Percentiles rank a stretch among this genome's conserved stretches.
Conservation (phyloP, 768 basidiomycete species). For the Termitomyces sp. region DNA sequence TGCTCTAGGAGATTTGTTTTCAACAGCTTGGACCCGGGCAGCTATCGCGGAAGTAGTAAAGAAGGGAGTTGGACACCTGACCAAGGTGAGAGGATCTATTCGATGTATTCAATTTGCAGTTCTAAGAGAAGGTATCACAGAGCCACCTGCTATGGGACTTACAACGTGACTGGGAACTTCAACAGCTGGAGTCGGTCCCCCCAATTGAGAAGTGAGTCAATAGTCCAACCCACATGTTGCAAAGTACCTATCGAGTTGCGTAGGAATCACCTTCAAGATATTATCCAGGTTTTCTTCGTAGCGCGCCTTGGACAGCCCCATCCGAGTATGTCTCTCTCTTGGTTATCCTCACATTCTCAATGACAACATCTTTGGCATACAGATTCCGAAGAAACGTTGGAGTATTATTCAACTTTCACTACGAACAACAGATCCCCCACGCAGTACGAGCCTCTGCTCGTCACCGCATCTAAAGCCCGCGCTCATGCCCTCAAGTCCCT, state of each 20-base stretch:
- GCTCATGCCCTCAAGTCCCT: constrained; percentile 58
- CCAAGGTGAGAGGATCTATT: constrained; percentile 42
- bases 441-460: constrained; percentile 77
- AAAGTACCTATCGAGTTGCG: constrained; percentile 30
- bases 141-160: constrained; percentile 70
- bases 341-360: not conserved
- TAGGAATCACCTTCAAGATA: constrained; percentile 35
- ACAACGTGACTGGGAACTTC: constrained; percentile 74
- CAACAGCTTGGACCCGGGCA: constrained; percentile 57
- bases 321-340: constrained; percentile 46
- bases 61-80: constrained; percentile 61
- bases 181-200: constrained; percentile 51
- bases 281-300: constrained; percentile 60
- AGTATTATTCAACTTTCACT: constrained; percentile 87
- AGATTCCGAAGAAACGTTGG: constrained; percentile 82
- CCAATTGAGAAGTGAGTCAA: constrained; percentile 43
- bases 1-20: constrained; percentile 58
- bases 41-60: constrained; percentile 53
- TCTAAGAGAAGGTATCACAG: constrained; percentile 34
- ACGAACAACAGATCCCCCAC: constrained; percentile 69
- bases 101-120: not conserved
- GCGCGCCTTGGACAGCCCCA: constrained; percentile 75
- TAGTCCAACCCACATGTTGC: constrained; percentile 1
- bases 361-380: constrained; percentile 3
- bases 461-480: constrained; percentile 75